phyloP scores from a whole-genome alignment of 805 yeast genomes.

The Wickerhamiella azyma region DNA sequence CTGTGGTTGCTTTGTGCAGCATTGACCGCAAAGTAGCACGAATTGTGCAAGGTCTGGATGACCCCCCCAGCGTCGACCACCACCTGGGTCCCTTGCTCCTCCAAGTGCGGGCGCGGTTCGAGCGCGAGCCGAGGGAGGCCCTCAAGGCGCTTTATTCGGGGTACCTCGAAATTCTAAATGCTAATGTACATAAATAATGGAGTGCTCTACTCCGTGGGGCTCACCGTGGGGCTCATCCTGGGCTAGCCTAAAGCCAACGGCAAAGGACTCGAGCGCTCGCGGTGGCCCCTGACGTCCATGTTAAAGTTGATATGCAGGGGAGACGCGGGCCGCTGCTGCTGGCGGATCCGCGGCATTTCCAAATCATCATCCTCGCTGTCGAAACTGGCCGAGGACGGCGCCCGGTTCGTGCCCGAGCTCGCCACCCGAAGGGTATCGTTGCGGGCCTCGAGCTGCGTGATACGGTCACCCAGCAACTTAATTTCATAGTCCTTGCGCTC shows the following conservation, averaged over 20 bases:
- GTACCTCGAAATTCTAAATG: background rate
- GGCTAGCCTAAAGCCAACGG: conserved; percentile 10
- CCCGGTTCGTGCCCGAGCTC: background rate
- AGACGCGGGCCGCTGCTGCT: conserved; percentile 8
- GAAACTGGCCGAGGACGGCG: background rate
- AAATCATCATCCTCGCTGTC: conserved; percentile 6
- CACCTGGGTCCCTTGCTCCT: background rate
- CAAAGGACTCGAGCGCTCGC: conserved; percentile 9
- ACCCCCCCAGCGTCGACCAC: background rate
- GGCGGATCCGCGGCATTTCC: conserved; percentile 11
- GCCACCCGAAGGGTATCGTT: conserved; percentile 14
- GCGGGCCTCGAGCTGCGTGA: conserved; percentile 21
- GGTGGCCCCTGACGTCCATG: conserved; percentile 4
- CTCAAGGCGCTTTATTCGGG: background rate
- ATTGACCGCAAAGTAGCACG: background rate
- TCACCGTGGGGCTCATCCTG: no score
- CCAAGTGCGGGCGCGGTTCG: background rate
- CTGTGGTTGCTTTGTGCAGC: conserved; percentile 57
- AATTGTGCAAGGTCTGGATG: background rate
- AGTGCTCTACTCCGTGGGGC: no score
- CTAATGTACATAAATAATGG: background rate
- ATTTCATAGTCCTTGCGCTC: conserved; percentile 29
- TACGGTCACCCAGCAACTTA: conserved; percentile 20
- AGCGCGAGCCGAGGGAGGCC: background rate
- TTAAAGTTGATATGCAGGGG: conserved; percentile 12